These are phyloP conservation scores for Myriangium duriaei DNA, from an alignment of 2,329 filamentous ascomycete species.

Conservation along the genomic window DNA sequence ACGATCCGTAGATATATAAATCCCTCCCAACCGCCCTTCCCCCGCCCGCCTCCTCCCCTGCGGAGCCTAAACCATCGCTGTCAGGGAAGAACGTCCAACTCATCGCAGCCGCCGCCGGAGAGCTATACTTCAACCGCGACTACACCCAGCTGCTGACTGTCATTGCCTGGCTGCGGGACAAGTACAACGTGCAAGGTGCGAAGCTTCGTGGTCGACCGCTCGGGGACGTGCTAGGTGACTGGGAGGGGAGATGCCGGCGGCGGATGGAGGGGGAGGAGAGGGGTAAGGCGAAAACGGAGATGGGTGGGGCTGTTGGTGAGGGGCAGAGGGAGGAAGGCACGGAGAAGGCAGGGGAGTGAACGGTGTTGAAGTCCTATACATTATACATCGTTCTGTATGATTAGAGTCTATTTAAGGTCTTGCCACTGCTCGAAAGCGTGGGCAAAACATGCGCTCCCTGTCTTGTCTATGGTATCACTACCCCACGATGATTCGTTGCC, in stretches of 20 bases:
- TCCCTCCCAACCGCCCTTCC: constrained; percentile 1
- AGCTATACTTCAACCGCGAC: constrained; percentile 47
- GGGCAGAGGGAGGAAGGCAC: not conserved
- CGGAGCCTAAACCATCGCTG: constrained; percentile 14
- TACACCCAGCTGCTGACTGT: constrained; percentile 34
- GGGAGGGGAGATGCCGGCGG: constrained; percentile 15
- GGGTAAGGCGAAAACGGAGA: not conserved
- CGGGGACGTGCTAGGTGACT: constrained; percentile 15
- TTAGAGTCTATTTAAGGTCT: too few relatives aligned
- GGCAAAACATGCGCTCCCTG: not conserved
- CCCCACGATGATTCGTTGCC: not conserved
- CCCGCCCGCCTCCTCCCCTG: constrained; percentile 7
- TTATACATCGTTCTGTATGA: too few relatives aligned
- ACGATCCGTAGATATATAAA: constrained; percentile 8
- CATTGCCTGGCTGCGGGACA: constrained; percentile 15
- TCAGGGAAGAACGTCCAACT: constrained; percentile 20
- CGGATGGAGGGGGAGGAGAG: constrained; percentile 10
- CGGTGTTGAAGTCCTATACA: not conserved
- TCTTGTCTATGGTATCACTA: not conserved
- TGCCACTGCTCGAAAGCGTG: constrained; percentile 7
- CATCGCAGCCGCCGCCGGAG: constrained; percentile 41
- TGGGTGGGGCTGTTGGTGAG: not conserved
- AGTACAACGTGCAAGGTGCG: constrained; percentile 15
- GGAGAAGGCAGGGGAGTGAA: not conserved
- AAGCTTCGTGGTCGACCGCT: constrained; percentile 9